Evolutionary conservation across 1,284 basidiomycete genomes (phyloP).

Genomic region (Tilletiopsis washingtonensis): DNA sequence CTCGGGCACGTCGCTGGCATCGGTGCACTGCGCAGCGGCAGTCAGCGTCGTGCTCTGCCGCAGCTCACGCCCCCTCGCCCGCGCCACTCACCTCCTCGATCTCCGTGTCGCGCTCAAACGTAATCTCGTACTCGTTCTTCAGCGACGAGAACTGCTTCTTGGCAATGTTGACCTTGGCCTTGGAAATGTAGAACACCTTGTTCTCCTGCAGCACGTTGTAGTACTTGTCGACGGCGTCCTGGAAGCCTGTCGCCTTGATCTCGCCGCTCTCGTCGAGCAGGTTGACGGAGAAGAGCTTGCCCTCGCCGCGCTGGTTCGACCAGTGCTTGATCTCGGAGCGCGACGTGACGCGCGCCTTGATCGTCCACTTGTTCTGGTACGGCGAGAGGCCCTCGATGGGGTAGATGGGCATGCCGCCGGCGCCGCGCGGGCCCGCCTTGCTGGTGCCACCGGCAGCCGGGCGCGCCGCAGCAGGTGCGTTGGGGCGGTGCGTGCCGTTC

Average conservation of each 20-base stretch:
- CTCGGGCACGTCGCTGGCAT: slow-evolving; percentile 42
- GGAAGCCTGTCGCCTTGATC: slow-evolving; percentile 67
- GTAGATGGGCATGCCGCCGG: slow-evolving; percentile 53
- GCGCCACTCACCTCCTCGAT: slow-evolving; percentile 28
- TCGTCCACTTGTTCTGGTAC: slow-evolving; percentile 93
- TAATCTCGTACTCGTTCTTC: slow-evolving; percentile 88
- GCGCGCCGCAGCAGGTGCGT: background rate
- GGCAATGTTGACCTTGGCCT: slow-evolving; percentile 83
- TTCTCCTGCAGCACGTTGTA: slow-evolving; percentile 80
- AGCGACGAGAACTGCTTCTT: slow-evolving; percentile 95
- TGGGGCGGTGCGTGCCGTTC: background rate
- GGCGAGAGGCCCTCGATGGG: slow-evolving; percentile 93
- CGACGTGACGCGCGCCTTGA: slow-evolving; percentile 85
- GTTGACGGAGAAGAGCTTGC: slow-evolving; percentile 87
- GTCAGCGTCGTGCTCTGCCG: too few species aligned
- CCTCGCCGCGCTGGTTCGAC: slow-evolving; percentile 85
- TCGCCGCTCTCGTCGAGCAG: slow-evolving; percentile 80
- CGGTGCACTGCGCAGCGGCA: slow-evolving; percentile 27
- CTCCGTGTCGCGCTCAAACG: slow-evolving; percentile 59
- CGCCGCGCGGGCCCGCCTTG: background rate
- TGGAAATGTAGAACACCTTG: slow-evolving; percentile 85
- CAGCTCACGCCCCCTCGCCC: too few species aligned
- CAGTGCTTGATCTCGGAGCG: slow-evolving; percentile 84
- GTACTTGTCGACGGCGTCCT: slow-evolving; percentile 72
- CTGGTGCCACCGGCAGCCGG: slow-evolving; percentile 1